Evolutionary conservation across 163 green algal genomes (phyloP).

Genomic region (Chlorella variabilis): DNA sequence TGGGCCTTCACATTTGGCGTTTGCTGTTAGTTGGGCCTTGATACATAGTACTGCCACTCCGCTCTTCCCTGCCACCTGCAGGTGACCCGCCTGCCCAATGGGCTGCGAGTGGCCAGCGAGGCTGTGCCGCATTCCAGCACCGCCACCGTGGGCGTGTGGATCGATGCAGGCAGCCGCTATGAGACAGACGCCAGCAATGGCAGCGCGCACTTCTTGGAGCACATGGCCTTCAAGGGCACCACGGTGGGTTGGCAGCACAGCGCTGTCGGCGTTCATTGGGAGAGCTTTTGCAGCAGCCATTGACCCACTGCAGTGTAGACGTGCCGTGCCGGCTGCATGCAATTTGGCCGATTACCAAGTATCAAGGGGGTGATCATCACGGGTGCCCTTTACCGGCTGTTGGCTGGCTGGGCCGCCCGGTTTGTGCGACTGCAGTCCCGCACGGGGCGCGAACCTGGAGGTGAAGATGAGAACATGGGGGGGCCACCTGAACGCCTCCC

Average conservation of each 20-base stretch:
- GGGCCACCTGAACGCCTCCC: conserved; percentile 98
- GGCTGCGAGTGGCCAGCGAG: conserved; percentile 94
- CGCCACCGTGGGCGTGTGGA: conserved; percentile 98
- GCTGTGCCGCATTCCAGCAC: conserved; percentile 87
- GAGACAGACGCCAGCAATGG: conserved; percentile 95
- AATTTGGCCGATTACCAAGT: too few relatives aligned
- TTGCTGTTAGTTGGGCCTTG: too few relatives aligned
- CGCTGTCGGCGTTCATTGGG: too few relatives aligned
- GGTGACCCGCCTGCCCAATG: conserved; percentile 94
- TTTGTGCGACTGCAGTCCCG: too few relatives aligned
- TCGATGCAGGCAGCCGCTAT: conserved; percentile 96
- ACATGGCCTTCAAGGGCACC: conserved; percentile 99
- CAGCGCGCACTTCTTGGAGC: conserved; percentile 98
- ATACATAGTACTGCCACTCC: too few relatives aligned
- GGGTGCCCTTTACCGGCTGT: too few relatives aligned
- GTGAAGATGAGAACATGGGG: conserved; percentile 99
- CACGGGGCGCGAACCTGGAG: conserved; percentile 83
- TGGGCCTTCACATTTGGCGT: too few relatives aligned
- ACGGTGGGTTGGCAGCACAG: conserved; percentile 48
- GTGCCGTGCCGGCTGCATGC: too few relatives aligned
- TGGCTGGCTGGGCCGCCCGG: not conserved
- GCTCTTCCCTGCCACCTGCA: too few relatives aligned
- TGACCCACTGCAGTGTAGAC: too few relatives aligned
- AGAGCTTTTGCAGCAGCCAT: too few relatives aligned
- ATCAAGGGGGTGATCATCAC: too few relatives aligned